phyloP scores from a whole-genome alignment of 495 filamentous ascomycete genomes.

The Xylaria grammica region DNA sequence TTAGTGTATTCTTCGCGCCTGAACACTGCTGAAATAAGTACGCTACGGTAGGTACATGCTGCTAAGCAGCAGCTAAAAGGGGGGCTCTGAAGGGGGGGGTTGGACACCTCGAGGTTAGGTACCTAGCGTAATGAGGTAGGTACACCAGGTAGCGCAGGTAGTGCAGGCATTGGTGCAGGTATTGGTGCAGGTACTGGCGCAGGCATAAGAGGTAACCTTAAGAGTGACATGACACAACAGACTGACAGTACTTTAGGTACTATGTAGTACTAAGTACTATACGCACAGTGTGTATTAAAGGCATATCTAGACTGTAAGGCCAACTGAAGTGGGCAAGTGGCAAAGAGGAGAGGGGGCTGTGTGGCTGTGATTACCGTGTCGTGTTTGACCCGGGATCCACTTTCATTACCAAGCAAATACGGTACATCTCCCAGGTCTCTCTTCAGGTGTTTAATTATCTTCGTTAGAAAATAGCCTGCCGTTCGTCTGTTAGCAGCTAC shows the following conservation, averaged over 20 bases:
- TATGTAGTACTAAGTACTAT: neutral
- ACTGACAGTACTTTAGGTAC: neutral
- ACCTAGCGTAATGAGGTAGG: too few relatives aligned
- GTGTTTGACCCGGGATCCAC: constrained; percentile 17
- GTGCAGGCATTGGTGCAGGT: too few relatives aligned
- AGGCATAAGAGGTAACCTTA: too few relatives aligned
- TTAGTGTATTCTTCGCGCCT: too few relatives aligned
- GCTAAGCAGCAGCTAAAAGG: neutral
- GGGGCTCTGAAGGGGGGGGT: too few relatives aligned
- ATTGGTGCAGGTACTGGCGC: too few relatives aligned
- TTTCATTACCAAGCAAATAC: neutral
- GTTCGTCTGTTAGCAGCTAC: neutral
- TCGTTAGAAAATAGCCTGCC: neutral
- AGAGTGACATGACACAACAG: neutral
- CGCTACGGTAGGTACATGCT: too few relatives aligned
- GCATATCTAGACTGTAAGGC: neutral
- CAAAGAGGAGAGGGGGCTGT: constrained; percentile 21
- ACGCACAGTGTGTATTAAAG: neutral
- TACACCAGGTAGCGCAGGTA: too few relatives aligned
- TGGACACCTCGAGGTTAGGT: too few relatives aligned
- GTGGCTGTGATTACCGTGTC: constrained; percentile 23
- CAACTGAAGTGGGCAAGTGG: constrained; percentile 15
- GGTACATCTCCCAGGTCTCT: too few relatives aligned
- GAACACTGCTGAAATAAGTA: too few relatives aligned
- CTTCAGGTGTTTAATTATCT: too few relatives aligned